Percentiles rank a stretch among this genome's conserved stretches.
These are phyloP conservation scores for Globisporangium acanthophoron DNA, from an alignment of 352 stramenopile genomes.

Conservation along the genomic window DNA sequence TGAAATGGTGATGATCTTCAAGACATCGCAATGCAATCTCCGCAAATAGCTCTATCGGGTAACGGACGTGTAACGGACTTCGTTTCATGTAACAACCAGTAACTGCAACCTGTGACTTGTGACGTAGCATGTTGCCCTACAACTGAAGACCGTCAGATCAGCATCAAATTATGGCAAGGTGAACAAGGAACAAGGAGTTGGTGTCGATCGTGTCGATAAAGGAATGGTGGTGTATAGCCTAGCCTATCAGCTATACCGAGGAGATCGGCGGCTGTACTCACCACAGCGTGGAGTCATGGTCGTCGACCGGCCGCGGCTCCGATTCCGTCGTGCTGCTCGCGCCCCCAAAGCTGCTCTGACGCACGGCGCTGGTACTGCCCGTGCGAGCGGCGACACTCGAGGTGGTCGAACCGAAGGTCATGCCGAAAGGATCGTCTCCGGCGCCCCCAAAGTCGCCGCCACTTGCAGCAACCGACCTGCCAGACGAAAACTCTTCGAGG, in stretches of 20 bases:
- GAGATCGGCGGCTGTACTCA: neutral
- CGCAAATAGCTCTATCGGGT: too few relatives aligned
- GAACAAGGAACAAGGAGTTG: too few relatives aligned
- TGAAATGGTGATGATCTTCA: too few relatives aligned
- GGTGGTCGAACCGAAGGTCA: conserved; percentile 9
- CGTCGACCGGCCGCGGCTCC: conserved; percentile 11
- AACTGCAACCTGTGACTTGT: too few relatives aligned
- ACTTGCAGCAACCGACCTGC: conserved; percentile 12
- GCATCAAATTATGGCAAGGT: too few relatives aligned
- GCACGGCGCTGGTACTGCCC: neutral
- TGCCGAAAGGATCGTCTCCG: neutral
- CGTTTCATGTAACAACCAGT: too few relatives aligned
- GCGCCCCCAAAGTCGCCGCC: conserved; percentile 14
- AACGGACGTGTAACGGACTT: too few relatives aligned
- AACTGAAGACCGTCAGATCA: too few relatives aligned
- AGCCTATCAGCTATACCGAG: neutral
- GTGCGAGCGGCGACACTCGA: neutral
- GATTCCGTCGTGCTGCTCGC: neutral
- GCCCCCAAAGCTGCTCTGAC: conserved; percentile 2
- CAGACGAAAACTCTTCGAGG: conserved; percentile 49
- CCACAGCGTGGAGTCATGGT: conserved; percentile 20
- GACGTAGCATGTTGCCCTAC: too few relatives aligned
- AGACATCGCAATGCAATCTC: too few relatives aligned
- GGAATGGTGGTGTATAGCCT: too few relatives aligned
- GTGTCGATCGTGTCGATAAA: too few relatives aligned